Base-by-base conservation (phyloP, 352 stramenopile genomes). In the Globisporangium ultimum region DNA sequence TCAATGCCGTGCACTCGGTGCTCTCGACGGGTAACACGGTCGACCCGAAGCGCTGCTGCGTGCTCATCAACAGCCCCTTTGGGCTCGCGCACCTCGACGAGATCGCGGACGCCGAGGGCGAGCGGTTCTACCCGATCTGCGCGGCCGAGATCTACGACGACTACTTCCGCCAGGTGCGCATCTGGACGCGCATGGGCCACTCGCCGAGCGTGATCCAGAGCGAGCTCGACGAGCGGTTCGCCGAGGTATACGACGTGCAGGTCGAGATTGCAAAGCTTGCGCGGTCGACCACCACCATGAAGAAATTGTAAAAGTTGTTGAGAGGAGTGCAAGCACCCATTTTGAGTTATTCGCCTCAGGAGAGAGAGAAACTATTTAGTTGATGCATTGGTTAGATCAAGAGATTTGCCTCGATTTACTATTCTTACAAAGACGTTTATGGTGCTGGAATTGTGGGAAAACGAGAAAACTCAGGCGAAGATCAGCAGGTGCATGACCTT, bases 111-210 rank as follows among this genome's bases (percentile, higher is more conserved):
- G 58, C 72, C 53, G 73, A 77, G 9, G 76, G 76, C 6, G 64
- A 87, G 52, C 68, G 78, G 28, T 87, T 87, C 55, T 61, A 79
- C 42, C 74, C 78, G 21, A 78, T 88, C 41, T 88, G 78, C 42
- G 74, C 76, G n/a, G 78, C 78, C 22, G 73, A 85, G 57, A 80
- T 87, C 57, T 85, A 88, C 59, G 78, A 88, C 54, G 78, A 87
- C 48, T 85, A 85, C 64, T 88, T 85, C 61, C 76, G 73, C n/a
- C 75, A 88, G 48, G 76, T 87, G 17, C 72, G 78, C 32, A 82
- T 88, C 47, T 88, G 76, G 78, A 87, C 76, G 22, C 78, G 78
- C 47, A 87, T 88, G 78, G 74, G 78, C 32, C 66, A 88, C 59
- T 79, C 76, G 20, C 53, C 78, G 2, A 53, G 64, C 17, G 64